Percentiles rank a stretch among this genome's conserved stretches.
Conservation (phyloP, 495 filamentous ascomycete genomes). For the Daldinia bambusicola region DNA sequence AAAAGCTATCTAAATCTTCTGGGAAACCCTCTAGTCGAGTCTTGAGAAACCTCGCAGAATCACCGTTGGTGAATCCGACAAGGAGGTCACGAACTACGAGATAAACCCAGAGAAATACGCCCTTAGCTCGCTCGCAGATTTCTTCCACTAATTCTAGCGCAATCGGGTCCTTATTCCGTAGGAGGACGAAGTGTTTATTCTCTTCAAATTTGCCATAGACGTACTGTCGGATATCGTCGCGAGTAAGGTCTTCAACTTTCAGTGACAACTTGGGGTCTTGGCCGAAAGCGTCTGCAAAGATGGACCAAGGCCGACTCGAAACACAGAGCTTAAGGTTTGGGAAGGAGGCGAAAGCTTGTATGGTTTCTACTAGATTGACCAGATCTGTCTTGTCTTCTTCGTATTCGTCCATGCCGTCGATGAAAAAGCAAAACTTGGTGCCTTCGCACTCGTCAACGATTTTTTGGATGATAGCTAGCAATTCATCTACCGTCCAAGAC, state of each 20-base stretch:
- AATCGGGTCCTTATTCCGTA: neutral
- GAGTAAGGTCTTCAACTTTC: constrained; percentile 43
- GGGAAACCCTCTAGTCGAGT: constrained; percentile 36
- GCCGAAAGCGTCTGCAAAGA: constrained; percentile 56
- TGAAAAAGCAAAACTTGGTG: constrained; percentile 55
- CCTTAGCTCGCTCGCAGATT: neutral
- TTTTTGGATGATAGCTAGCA: neutral
- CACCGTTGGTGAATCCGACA: constrained; percentile 5
- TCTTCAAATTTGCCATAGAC: neutral
- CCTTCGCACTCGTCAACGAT: neutral
- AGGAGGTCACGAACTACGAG: neutral
- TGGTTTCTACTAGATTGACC: constrained; percentile 21
- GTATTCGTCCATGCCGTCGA: constrained; percentile 63
- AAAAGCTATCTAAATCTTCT: constrained; percentile 41
- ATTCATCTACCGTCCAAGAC: neutral
- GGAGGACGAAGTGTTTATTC: neutral
- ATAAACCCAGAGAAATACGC: constrained; percentile 6
- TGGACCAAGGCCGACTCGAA: constrained; percentile 61
- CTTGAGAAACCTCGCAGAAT: constrained; percentile 36
- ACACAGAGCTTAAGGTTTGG: constrained; percentile 59
- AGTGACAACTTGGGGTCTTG: constrained; percentile 8
- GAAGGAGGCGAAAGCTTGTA: neutral
- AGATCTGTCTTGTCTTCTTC: constrained; percentile 38
- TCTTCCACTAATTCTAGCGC: neutral
- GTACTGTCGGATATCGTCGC: constrained; percentile 44